Base-by-base conservation (phyloP, 2,329 filamentous ascomycete genomes). In the Pseudogymnoascus sp. region DNA sequence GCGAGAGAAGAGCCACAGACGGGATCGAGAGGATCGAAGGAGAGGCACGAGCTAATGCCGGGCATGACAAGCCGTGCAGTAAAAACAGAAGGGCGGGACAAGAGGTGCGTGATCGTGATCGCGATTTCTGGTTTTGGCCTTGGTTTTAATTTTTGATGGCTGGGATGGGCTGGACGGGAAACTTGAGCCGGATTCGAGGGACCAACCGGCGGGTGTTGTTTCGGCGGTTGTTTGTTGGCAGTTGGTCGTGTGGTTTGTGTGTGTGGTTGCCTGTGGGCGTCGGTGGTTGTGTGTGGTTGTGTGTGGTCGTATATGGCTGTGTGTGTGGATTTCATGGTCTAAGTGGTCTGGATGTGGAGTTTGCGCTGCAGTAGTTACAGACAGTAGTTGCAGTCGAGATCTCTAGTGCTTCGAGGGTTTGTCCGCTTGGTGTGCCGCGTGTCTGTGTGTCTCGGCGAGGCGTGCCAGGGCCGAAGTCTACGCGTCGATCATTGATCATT, bases 381-480 rank as follows among this genome's bases (percentile, higher is more conserved):
- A 33, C 15, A 42, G n/a, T 17, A 42, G 38, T 11, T 42, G 17
- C 38, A 42, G 7, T 42, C n/a, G 31, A 40, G 38, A 4, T 40
- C 15, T 29, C 44, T 50, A 50, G 44, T 50, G 44, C 44, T 26
- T 50, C 3, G 19, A 23, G 19, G 44, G 44, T 50, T 50, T 29
- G 44, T 26, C 21, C 21, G 23, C 9, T 50, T n/a, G 44, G 44
- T 50, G 44, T 50, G 44, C 44, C 23, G 44, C 44, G 44, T 50
- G 44, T 50, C 44, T 50, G 44, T 50, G 44, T 50, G 44, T 50
- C 44, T 50, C 44, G 44, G 44, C 44, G 44, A 50, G 44, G 23
- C 44, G 44, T 26, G 29, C 44, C 23, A 50, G 44, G 44, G 44
- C 44, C 44, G 23, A 26, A 1, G 13, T 17, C 40, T 9, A 29